Conservation (phyloP, 1,284 basidiomycete species). For the Schizophyllum amplum region DNA sequence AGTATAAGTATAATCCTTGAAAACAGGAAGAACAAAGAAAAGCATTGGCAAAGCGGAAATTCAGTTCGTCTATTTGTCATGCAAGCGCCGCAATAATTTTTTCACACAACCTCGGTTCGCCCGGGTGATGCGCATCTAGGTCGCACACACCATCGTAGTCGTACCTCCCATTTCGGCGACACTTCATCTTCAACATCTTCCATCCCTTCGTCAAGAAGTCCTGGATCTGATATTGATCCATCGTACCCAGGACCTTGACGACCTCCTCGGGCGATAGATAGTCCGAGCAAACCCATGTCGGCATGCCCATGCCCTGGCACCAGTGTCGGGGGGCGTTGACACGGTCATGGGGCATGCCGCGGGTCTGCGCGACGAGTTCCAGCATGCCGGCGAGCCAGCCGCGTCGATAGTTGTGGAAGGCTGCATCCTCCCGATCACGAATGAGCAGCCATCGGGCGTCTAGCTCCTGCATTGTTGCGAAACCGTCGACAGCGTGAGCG, state of each 20-base stretch:
- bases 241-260: not conserved
- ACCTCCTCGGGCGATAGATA: not conserved
- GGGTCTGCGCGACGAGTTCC: not conserved
- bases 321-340: not conserved
- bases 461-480: not conserved
- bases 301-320: not conserved
- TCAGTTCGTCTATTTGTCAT: not conserved
- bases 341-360: not conserved
- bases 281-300: not conserved
- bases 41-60: not conserved
- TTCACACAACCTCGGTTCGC: not conserved
- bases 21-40: not conserved
- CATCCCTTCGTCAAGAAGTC: not conserved
- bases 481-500: not conserved
- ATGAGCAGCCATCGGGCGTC: not conserved
- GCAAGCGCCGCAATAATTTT: not conserved
- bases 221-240: not conserved
- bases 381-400: not conserved
- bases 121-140: not conserved
- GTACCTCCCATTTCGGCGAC: not conserved
- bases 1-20: not conserved
- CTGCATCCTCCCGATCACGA: not conserved
- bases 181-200: not conserved
- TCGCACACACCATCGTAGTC: not conserved
- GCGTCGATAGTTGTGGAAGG: not conserved